phyloP scores from a whole-genome alignment of 1,284 basidiomycete genomes.

The Trametes hirsuta region DNA sequence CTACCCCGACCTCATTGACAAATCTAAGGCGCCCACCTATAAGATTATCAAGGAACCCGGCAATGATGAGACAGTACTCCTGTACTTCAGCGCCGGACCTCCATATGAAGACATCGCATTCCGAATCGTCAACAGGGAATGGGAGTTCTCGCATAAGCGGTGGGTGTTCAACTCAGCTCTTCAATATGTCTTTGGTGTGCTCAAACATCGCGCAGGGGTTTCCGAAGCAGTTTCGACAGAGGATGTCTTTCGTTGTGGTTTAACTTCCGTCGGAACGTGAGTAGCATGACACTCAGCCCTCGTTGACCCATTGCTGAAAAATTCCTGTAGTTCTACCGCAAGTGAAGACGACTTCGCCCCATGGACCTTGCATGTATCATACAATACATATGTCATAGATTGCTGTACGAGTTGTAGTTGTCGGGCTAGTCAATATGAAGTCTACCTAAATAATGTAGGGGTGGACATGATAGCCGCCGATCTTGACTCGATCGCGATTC shows the following conservation, averaged over 20 bases:
- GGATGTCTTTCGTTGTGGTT: conserved; percentile 88
- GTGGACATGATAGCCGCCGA: conserved; percentile 4
- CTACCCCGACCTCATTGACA: conserved; percentile 97
- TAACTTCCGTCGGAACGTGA: conserved; percentile 85
- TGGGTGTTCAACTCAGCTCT: conserved; percentile 36
- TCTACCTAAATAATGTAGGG: not conserved
- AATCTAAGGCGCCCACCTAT: conserved; percentile 94
- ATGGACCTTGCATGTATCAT: not conserved
- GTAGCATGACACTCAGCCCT: conserved; percentile 33
- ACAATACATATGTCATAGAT: not conserved
- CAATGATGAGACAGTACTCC: conserved; percentile 92
- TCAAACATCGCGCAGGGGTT: conserved; percentile 55
- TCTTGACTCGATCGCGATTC: conserved; percentile 17
- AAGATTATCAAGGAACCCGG: conserved; percentile 90
- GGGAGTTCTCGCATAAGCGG: conserved; percentile 98
- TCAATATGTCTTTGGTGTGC: conserved; percentile 8
- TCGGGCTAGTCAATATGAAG: not conserved
- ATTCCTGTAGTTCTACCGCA: conserved; percentile 67
- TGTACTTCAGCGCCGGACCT: conserved; percentile 95
- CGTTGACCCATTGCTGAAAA: conserved; percentile 20
- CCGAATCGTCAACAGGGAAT: conserved; percentile 95
- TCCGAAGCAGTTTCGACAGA: conserved; percentile 84
- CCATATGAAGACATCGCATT: conserved; percentile 99
- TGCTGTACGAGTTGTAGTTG: not conserved
- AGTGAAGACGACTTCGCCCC: conserved; percentile 38